phyloP scores from a whole-genome alignment of 1,139 yeast genomes.

The Yamadazyma dendronema region DNA sequence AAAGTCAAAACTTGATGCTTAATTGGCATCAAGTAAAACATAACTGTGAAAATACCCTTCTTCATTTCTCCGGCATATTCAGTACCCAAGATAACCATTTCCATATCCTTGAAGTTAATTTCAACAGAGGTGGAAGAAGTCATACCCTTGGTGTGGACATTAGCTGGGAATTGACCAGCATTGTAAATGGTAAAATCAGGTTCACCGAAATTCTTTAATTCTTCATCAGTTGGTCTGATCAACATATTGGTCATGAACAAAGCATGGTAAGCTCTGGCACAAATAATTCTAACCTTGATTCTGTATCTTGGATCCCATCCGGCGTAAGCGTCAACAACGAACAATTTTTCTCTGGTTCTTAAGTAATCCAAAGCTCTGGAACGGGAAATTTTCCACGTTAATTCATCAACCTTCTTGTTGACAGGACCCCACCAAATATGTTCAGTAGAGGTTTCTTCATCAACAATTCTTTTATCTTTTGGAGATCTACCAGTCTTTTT shows the following conservation, averaged over 20 bases:
- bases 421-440: constrained; percentile 99
- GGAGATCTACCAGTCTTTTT: constrained; percentile 98
- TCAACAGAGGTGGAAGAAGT: constrained; percentile 94
- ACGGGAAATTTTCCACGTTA: constrained; percentile 93
- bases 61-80: constrained; percentile 99
- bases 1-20: constrained; percentile 87
- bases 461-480: constrained; percentile 96
- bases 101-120: constrained; percentile 96
- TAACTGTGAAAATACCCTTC: constrained; percentile 97
- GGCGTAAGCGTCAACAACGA: constrained; percentile 94
- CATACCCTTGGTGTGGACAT: constrained; percentile 96
- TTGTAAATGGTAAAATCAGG: constrained; percentile 98
- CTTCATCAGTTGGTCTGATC: constrained; percentile 91
- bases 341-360: constrained; percentile 92
- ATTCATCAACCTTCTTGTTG: constrained; percentile 90
- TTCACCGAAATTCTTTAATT: constrained; percentile 86
- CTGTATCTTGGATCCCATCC: constrained; percentile 99
- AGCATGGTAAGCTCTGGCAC: constrained; percentile 99
- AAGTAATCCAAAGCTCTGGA: constrained; percentile 96
- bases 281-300: constrained; percentile 92
- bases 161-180: constrained; percentile 99
- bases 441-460: constrained; percentile 79
- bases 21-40: constrained; percentile 98
- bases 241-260: constrained; percentile 98
- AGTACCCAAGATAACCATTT: constrained; percentile 97